A percentile compares a stretch with the other conserved stretches of the same genome.
phyloP scores from a whole-genome alignment of 1,284 basidiomycete genomes.

The Apiotrichum montevideense region DNA sequence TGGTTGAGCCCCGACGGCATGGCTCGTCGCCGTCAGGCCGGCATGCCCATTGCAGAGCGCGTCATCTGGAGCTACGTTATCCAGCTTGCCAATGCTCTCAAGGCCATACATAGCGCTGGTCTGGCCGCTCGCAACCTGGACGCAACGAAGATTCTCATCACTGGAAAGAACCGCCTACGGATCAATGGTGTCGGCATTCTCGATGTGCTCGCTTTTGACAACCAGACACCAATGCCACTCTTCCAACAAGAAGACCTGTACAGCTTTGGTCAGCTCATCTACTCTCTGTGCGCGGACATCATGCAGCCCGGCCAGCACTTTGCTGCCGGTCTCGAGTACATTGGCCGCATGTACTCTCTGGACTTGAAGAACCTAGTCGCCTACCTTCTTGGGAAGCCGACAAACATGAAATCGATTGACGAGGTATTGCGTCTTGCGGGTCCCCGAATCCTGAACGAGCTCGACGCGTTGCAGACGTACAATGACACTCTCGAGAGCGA shows the following conservation, averaged over 20 bases:
- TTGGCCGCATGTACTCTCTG: conserved; percentile 66
- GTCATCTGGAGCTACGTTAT: conserved; percentile 90
- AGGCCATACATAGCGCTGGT: conserved; percentile 73
- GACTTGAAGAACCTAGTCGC: conserved; percentile 76
- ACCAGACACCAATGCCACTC: conserved; percentile 56
- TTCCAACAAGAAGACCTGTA: conserved; percentile 75
- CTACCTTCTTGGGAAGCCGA: conserved; percentile 70
- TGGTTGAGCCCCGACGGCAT: conserved; percentile 50
- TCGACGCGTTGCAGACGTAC: conserved; percentile 76
- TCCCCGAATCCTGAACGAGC: conserved; percentile 66
- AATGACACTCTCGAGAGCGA: conserved; percentile 78
- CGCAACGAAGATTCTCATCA: conserved; percentile 79
- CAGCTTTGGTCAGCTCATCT: conserved; percentile 77
- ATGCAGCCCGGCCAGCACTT: conserved; percentile 48
- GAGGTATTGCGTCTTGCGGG: conserved; percentile 76
- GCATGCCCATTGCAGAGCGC: conserved; percentile 62
- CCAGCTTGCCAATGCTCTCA: conserved; percentile 83
- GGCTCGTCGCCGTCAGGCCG: conserved; percentile 21
- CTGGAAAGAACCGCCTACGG: conserved; percentile 79
- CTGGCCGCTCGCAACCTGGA: conserved; percentile 80
- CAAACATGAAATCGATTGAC: conserved; percentile 61
- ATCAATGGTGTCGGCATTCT: conserved; percentile 75
- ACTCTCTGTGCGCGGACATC: conserved; percentile 64
- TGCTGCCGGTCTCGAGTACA: conserved; percentile 68
- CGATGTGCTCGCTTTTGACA: conserved; percentile 74